Percentiles rank a stretch among this genome's conserved stretches.
These are phyloP conservation scores for Sporothrix inflata DNA, from an alignment of 2,329 filamentous ascomycete genomes.

Conservation along the genomic window DNA sequence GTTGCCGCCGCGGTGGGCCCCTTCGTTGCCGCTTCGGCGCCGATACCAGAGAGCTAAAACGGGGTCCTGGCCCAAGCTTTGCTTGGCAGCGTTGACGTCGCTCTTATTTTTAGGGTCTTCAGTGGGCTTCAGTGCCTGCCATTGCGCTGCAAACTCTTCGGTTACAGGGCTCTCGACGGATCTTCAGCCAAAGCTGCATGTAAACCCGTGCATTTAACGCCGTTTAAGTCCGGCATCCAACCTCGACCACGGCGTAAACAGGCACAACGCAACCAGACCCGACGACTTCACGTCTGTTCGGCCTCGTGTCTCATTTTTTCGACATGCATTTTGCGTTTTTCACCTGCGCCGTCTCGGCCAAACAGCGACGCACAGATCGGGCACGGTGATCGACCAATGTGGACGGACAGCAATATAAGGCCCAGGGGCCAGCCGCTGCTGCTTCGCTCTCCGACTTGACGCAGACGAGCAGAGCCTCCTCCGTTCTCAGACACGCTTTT, in stretches of 20 bases:
- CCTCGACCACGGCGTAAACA: conserved; percentile 2
- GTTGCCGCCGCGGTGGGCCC: neutral
- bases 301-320: neutral
- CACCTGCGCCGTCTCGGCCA: neutral
- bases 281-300: neutral
- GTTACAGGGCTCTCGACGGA: neutral
- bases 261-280: neutral
- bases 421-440: neutral
- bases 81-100: conserved; percentile 10
- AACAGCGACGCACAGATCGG: neutral
- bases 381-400: neutral
- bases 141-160: neutral
- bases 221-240: conserved; percentile 22
- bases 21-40: conserved; percentile 6
- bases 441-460: neutral
- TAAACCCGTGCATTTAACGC: conserved; percentile 13
- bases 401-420: conserved; percentile 14
- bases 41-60: neutral
- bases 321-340: neutral
- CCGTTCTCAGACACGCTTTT: neutral
- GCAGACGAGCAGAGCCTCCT: neutral
- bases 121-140: neutral
- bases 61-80: neutral
- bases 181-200: neutral
- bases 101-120: neutral